Conservation (phyloP, 1,284 basidiomycete species). For the Trametes sp. region DNA sequence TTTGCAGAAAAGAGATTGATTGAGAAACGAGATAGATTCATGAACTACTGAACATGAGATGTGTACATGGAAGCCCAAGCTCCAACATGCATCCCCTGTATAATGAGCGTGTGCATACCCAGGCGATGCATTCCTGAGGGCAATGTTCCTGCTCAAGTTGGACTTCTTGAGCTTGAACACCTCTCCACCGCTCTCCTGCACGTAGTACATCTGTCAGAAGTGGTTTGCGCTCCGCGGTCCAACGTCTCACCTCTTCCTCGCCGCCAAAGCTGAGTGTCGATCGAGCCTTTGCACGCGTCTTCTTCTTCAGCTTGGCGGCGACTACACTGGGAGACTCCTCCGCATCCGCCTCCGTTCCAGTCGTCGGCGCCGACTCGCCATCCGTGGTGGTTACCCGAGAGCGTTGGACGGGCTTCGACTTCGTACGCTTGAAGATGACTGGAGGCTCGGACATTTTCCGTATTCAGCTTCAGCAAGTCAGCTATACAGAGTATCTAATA, state of each 20-base stretch:
- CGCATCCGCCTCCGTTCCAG: constrained; percentile 40
- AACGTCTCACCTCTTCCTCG: constrained; percentile 72
- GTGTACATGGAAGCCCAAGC: constrained; percentile 31
- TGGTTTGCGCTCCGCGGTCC: constrained; percentile 30
- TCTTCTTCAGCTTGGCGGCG: constrained; percentile 72
- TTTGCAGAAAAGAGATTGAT: neutral
- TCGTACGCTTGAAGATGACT: constrained; percentile 63
- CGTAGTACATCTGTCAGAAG: constrained; percentile 33
- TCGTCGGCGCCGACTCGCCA: constrained; percentile 44
- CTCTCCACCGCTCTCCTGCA: constrained; percentile 63
- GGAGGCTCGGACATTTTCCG: constrained; percentile 30
- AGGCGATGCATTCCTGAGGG: constrained; percentile 58
- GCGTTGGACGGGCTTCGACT: constrained; percentile 60
- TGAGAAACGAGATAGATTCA: neutral
- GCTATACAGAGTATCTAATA: too few species aligned
- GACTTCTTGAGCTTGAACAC: constrained; percentile 82
- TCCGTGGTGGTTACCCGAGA: constrained; percentile 45
- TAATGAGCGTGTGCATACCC: constrained; percentile 26
- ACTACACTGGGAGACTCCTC: constrained; percentile 60
- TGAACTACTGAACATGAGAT: constrained; percentile 12
- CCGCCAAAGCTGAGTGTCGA: constrained; percentile 84
- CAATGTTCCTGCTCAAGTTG: constrained; percentile 69
- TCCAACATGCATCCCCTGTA: neutral
- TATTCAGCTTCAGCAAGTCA: too few species aligned
- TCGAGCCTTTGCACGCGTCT: constrained; percentile 66